A percentile compares a stretch with the other conserved stretches of the same genome.
phyloP scores from a whole-genome alignment of 306 rosid species.

The Pterocarpus macrocarpus region DNA sequence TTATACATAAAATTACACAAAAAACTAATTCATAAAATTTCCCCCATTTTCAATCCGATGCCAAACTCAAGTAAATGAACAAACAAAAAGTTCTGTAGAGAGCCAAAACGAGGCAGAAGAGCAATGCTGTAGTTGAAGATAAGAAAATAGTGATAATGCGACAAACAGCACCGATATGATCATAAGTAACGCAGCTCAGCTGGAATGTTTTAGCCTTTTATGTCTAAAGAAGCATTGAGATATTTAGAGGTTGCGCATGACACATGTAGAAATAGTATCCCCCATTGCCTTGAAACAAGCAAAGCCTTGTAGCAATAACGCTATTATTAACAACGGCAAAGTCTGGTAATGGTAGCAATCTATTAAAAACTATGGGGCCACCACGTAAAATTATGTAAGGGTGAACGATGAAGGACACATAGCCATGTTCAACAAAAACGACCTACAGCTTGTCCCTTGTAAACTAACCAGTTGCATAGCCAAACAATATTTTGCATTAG shows the following conservation, averaged over 20 bases:
- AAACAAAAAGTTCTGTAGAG: too few relatives aligned
- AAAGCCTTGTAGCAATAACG: not conserved
- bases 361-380: not conserved
- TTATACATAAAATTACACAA: too few relatives aligned
- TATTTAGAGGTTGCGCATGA: too few relatives aligned
- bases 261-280: too few relatives aligned
- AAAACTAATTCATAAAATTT: too few relatives aligned
- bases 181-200: not conserved
- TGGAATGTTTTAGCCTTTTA: not conserved
- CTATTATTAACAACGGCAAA: not conserved
- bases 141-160: too few relatives aligned
- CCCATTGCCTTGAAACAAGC: not conserved
- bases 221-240: not conserved
- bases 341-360: slow-evolving; percentile 5
- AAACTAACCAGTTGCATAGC: slow-evolving; percentile 1
- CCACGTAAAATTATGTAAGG: not conserved
- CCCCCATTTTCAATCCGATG: too few relatives aligned
- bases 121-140: not conserved
- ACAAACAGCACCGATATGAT: not conserved
- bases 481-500: not conserved
- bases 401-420: not conserved
- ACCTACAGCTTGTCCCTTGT: not conserved
- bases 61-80: too few relatives aligned
- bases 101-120: too few relatives aligned
- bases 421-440: not conserved